phyloP scores from a whole-genome alignment of 495 filamentous ascomycete genomes.

The Jackrogersella multiformis region DNA sequence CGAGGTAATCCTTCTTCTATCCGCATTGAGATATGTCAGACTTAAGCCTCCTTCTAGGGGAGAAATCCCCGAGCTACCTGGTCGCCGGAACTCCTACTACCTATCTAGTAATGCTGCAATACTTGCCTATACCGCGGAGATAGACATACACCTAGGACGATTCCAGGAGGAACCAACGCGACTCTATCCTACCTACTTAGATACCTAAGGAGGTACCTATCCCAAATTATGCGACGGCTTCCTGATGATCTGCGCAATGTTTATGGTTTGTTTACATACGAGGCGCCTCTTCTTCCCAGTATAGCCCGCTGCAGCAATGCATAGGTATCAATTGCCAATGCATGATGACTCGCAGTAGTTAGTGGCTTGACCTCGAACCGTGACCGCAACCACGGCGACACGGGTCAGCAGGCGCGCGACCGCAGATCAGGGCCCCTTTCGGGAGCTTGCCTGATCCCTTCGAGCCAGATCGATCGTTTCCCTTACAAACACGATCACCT shows the following conservation, averaged over 20 bases:
- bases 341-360: constrained; percentile 43
- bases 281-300: constrained; percentile 11
- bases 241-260: neutral
- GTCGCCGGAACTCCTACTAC: constrained; percentile 1
- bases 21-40: constrained; percentile 14
- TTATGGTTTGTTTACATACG: constrained; percentile 35
- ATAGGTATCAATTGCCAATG: constrained; percentile 27
- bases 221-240: constrained; percentile 31
- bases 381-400: constrained; percentile 17
- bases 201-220: no score
- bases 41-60: neutral
- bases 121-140: neutral
- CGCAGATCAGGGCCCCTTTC: constrained; percentile 29
- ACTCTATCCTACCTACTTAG: neutral
- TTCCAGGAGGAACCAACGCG: constrained; percentile 1
- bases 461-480: constrained; percentile 19
- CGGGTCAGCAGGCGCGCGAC: constrained; percentile 13
- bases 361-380: constrained; percentile 10
- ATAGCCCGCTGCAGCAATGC: constrained; percentile 31
- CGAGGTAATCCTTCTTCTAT: constrained; percentile 14
- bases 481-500: constrained; percentile 8
- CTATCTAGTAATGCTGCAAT: constrained; percentile 15
- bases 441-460: constrained; percentile 29
- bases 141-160: neutral
- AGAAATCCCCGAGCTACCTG: constrained; percentile 13